These are phyloP conservation scores for Kitagawia praeruptora DNA, from an alignment of 129 eudicot genomes.

Conservation along the genomic window DNA sequence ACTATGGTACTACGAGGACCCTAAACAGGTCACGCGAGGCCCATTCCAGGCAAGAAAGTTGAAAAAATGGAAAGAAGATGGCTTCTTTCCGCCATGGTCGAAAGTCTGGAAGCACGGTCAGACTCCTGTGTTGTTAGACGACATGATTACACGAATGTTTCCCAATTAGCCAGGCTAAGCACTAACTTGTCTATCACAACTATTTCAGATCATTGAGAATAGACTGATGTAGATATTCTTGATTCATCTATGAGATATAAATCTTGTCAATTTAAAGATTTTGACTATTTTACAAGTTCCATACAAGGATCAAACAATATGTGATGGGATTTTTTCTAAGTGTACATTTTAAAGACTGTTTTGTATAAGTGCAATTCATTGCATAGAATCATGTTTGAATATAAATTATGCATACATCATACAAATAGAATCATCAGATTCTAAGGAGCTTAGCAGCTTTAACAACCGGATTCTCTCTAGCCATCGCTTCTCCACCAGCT, in stretches of 20 bases:
- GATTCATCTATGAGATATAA: too few species aligned
- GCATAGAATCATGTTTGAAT: too few species aligned
- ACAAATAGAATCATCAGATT: neutral
- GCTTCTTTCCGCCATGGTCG: neutral
- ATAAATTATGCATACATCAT: neutral
- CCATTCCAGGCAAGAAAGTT: neutral
- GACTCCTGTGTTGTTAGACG: neutral
- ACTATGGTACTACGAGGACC: neutral
- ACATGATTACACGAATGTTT: neutral
- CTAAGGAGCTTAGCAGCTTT: conserved; percentile 17
- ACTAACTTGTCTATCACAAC: neutral
- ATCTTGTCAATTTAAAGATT: too few species aligned
- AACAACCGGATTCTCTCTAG: conserved; percentile 16
- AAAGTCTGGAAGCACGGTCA: neutral
- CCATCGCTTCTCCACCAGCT: conserved; percentile 7
- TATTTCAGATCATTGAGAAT: neutral
- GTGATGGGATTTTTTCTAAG: too few species aligned
- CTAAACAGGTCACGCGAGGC: neutral
- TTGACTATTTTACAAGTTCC: too few species aligned
- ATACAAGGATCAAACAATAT: too few species aligned
- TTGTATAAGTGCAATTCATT: too few species aligned
- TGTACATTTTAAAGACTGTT: too few species aligned
- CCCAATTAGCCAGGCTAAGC: neutral
- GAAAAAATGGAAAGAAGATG: neutral
- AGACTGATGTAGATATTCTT: too few species aligned